These are phyloP conservation scores for Hysterangium stoloniferum DNA, from an alignment of 768 basidiomycete species.

Conservation along the genomic window DNA sequence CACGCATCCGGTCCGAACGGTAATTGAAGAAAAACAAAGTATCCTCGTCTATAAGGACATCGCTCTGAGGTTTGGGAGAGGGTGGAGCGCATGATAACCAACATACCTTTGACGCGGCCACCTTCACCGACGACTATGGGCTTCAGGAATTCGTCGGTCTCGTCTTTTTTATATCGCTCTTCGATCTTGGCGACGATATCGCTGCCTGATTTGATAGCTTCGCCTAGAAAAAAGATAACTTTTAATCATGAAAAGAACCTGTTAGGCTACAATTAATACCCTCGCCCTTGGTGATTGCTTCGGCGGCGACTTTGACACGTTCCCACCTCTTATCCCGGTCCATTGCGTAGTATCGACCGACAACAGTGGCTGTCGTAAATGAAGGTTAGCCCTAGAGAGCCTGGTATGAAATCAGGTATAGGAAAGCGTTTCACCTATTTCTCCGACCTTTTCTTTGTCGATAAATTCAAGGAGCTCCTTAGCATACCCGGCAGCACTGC, in stretches of 20 bases:
- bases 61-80: constrained; percentile 2
- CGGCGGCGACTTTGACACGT: constrained; percentile 81
- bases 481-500: constrained; percentile 70
- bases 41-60: constrained; percentile 52
- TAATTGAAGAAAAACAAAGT: constrained; percentile 97
- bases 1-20: constrained; percentile 92
- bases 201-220: constrained; percentile 40
- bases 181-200: constrained; percentile 60
- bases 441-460: constrained; percentile 67
- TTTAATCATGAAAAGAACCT: not conserved
- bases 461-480: constrained; percentile 72
- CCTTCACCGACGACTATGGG: constrained; percentile 83
- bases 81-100: too few species aligned
- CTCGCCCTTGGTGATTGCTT: constrained; percentile 69
- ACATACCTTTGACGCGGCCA: constrained; percentile 71
- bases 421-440: constrained; percentile 31
- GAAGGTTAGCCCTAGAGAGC: not conserved
- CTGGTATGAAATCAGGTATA: not conserved
- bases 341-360: constrained; percentile 95
- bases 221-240: constrained; percentile 21
- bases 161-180: constrained; percentile 71
- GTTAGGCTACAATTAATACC: constrained; percentile 31
- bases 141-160: constrained; percentile 94
- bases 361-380: constrained; percentile 48
- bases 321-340: constrained; percentile 98